Conservation (phyloP, 306 rosid genomes). For the Castanea crenata region DNA sequence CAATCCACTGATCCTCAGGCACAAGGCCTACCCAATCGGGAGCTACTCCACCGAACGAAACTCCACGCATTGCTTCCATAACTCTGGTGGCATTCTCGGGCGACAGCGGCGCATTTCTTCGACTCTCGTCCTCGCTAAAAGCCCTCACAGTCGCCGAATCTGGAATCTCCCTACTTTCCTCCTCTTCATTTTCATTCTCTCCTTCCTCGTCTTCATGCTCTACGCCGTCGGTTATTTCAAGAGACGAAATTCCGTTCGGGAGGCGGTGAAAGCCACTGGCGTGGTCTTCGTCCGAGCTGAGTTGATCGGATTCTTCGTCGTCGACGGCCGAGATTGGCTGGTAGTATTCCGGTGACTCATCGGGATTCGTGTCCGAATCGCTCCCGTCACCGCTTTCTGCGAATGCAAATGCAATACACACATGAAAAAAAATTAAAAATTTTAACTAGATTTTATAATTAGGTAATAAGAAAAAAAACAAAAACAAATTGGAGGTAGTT, state of each 20-base stretch:
- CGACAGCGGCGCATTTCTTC: constrained; percentile 69
- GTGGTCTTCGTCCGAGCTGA: constrained; percentile 41
- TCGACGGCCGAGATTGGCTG: constrained; percentile 66
- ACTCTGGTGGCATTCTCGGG: constrained; percentile 74
- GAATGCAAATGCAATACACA: constrained; percentile 11
- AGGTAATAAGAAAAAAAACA: background rate
- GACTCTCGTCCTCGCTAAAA: constrained; percentile 65
- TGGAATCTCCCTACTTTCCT: constrained; percentile 31
- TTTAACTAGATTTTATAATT: background rate
- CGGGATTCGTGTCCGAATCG: constrained; percentile 75
- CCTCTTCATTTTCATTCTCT: constrained; percentile 41
- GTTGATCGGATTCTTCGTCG: constrained; percentile 33
- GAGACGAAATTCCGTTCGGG: constrained; percentile 54
- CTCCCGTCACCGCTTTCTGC: constrained; percentile 57
- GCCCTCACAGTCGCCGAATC: constrained; percentile 61
- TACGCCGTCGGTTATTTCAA: constrained; percentile 45
- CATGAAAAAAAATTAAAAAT: background rate
- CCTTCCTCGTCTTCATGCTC: constrained; percentile 29
- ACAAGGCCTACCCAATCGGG: constrained; percentile 68
- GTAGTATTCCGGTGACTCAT: constrained; percentile 55
- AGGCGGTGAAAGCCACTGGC: constrained; percentile 25
- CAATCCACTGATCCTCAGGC: constrained; percentile 71
- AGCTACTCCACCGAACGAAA: constrained; percentile 60
- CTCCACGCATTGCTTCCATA: constrained; percentile 83
- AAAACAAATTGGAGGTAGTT: background rate